A percentile compares a stretch with the other conserved stretches of the same genome.
phyloP scores from a whole-genome alignment of 2,329 filamentous ascomycete genomes.

The Exophiala viscosa region DNA sequence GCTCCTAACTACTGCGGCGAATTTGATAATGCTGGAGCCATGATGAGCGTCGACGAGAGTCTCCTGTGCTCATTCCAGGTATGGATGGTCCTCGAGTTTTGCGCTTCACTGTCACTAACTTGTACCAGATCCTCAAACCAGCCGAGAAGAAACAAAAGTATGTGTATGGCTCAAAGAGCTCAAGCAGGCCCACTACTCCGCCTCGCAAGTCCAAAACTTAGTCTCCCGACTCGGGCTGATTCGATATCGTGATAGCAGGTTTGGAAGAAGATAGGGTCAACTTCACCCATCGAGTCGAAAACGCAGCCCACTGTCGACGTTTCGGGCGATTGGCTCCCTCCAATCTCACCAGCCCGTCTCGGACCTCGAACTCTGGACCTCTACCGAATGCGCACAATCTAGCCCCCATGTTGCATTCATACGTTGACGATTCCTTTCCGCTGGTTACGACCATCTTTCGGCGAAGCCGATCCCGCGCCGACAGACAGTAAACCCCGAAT shows the following conservation, averaged over 20 bases:
- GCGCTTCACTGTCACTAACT: constrained; percentile 10
- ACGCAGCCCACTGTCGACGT: constrained; percentile 12
- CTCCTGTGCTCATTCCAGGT: constrained; percentile 99
- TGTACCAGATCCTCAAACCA: constrained; percentile 83
- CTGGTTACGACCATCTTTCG: not conserved
- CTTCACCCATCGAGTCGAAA: constrained; percentile 20
- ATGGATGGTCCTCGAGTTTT: constrained; percentile 27
- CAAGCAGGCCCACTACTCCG: constrained; percentile 66
- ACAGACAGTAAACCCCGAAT: not conserved
- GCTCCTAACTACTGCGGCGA: constrained; percentile 99
- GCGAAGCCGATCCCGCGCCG: not conserved
- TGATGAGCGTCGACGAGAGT: constrained; percentile 99
- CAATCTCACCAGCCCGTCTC: constrained; percentile 5
- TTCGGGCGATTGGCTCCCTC: constrained; percentile 8
- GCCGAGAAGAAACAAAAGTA: constrained; percentile 99
- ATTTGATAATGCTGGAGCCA: constrained; percentile 98
- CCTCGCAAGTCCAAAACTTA: constrained; percentile 68
- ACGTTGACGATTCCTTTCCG: constrained; percentile 10
- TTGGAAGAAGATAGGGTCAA: constrained; percentile 76
- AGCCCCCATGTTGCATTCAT: constrained; percentile 2
- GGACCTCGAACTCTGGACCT: too few species aligned
- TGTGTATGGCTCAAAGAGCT: constrained; percentile 71
- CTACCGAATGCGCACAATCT: not conserved
- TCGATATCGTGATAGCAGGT: constrained; percentile 79
- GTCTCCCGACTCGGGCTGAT: constrained; percentile 46